A percentile compares a stretch with the other conserved stretches of the same genome.
These are phyloP conservation scores for Toxoplasma gondii DNA, from an alignment of 169 alveolate genomes.

Conservation along the genomic window DNA sequence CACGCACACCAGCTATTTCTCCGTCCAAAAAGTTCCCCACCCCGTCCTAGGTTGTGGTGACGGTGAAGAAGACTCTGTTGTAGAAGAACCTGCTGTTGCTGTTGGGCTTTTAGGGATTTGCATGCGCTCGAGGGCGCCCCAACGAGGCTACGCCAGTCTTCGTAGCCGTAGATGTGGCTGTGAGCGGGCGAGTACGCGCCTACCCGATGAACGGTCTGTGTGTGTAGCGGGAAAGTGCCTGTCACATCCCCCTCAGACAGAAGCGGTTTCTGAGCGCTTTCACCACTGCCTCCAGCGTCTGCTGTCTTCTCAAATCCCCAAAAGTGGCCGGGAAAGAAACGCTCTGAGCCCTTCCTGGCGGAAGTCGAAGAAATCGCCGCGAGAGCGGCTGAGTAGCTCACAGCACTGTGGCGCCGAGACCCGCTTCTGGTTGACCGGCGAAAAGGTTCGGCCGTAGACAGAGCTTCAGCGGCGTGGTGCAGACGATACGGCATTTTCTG, in stretches of 20 bases:
- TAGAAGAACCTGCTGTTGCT: constrained; percentile 18
- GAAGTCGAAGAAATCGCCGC: neutral
- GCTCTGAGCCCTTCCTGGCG: neutral
- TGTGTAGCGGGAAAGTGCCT: neutral
- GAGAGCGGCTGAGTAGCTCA: constrained; percentile 12
- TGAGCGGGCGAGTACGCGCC: neutral
- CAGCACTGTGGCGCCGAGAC: neutral
- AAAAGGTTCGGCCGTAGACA: neutral
- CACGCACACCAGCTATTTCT: constrained; percentile 31
- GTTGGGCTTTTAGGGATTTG: neutral
- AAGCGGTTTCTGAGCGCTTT: neutral
- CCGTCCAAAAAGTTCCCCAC: neutral
- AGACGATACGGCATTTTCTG: neutral
- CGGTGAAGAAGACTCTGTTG: constrained; percentile 8
- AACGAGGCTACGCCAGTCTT: constrained; percentile 9
- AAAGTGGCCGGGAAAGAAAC: neutral
- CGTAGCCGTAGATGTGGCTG: neutral
- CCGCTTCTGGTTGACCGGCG: neutral
- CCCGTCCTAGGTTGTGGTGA: neutral
- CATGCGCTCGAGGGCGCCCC: constrained; percentile 39
- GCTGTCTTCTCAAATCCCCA: neutral
- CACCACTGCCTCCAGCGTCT: neutral
- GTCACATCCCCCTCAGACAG: neutral
- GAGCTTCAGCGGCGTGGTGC: neutral
- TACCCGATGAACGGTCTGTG: neutral